Evolutionary conservation across 2,329 filamentous ascomycete genomes (phyloP), one percentile per base, ranked within the genome.

Genomic region (Capronia americana): DNA sequence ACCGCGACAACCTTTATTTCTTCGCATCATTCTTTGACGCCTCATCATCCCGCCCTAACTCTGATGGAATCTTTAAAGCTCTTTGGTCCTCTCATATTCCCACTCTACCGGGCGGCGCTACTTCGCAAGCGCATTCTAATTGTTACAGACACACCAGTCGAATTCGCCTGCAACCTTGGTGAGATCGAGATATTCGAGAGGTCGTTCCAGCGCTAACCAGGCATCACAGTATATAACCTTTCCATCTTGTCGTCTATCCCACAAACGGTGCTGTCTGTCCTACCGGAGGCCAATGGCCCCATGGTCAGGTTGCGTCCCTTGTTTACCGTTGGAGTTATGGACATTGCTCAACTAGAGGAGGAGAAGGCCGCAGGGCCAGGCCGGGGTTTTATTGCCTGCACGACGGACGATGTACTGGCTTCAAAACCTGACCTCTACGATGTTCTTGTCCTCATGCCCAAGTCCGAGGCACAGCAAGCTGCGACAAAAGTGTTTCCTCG

Each of bases 161-260:
- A 93, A 76, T 83, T 88, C 73, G 86, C 88, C 61, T 98, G 94
- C 81, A 92, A 97, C 78, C 96, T 93, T 83, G 93, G 93, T 97
- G 83, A 46, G 38, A 63, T 74, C 59, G 78, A 73, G 64, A 73
- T 12, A 17, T 69, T 26, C 32, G 2, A 6, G 6, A 24, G 11
- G n/a, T 23, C 24, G 26, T 23, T 32, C 38, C 12, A 0, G 14
- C 32, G 46, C 68, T 69, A 34, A 69, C 51, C 12, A 51, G 6
- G 24, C 17, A 17, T 17, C 4, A 60, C 69, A 94, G 95, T 98
- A 69, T 99, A 98, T 79, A 88, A 95, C 76, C 86, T 98, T 59
- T 97, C 94, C n/a, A 86, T 98, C 61, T 84, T 99, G 38, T 93
- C 93, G 53, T 96, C 93, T 72, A 90, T 98, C 51, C 93, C 95